Evolutionary conservation across 2,329 filamentous ascomycete genomes (phyloP).

Genomic region (Fusarium caatingaense): DNA sequence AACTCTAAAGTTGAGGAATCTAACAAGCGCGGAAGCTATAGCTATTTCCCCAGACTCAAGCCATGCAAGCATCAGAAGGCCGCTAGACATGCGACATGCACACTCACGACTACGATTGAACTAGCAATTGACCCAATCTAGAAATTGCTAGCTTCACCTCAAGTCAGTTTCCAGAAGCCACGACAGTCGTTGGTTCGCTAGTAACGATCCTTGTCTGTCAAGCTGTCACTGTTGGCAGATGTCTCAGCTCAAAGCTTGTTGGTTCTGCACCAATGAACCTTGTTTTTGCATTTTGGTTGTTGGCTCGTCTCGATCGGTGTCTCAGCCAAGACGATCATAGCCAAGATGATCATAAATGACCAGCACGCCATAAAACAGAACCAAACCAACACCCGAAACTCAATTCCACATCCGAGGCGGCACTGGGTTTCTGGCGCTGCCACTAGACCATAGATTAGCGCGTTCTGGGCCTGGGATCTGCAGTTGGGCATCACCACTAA

Average conservation of each 20-base stretch:
- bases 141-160: no score
- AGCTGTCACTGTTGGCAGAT: not conserved
- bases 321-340: not conserved
- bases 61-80: no score
- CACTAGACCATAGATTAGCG: not conserved
- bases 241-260: not conserved
- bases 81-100: no score
- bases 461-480: not conserved
- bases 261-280: not conserved
- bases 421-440: not conserved
- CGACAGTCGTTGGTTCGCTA: not conserved
- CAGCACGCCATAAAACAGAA: not conserved
- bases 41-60: not conserved
- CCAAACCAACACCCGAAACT: not conserved
- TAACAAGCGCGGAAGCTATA: not conserved
- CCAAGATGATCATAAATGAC: not conserved
- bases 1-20: not conserved
- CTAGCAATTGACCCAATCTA: no score
- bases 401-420: not conserved
- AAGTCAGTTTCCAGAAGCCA: no score
- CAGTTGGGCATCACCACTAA: not conserved
- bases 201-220: not conserved
- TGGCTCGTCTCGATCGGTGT: not conserved
- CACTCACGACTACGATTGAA: no score
- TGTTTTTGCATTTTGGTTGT: not conserved